Evolutionary conservation across 495 filamentous ascomycete species (phyloP).

Genomic region (Xylaria acuta): DNA sequence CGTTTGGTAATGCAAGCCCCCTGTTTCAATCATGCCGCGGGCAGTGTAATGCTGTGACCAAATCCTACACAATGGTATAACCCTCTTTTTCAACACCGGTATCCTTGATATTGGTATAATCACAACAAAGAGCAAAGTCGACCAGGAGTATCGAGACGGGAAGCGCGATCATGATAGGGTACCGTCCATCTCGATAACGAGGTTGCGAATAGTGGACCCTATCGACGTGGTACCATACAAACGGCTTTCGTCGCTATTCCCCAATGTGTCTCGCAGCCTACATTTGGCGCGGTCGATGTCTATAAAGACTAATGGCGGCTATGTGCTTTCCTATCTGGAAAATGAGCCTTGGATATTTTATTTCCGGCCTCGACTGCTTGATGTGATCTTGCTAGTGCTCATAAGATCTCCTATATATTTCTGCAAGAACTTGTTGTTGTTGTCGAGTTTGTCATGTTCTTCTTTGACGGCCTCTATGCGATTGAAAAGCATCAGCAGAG

Average conservation of each 20-base stretch:
- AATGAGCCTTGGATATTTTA: constrained; percentile 31
- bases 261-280: constrained; percentile 1
- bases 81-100: constrained; percentile 30
- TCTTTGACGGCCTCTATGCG: constrained; percentile 92
- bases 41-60: constrained; percentile 26
- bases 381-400: constrained; percentile 80
- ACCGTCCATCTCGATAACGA: neutral
- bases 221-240: neutral
- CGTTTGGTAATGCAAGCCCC: constrained; percentile 28
- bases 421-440: constrained; percentile 92
- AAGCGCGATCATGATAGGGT: constrained; percentile 6
- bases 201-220: constrained; percentile 1
- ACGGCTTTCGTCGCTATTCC: neutral
- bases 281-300: constrained; percentile 2
- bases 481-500: constrained; percentile 84
- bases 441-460: constrained; percentile 94
- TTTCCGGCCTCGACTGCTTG: constrained; percentile 58
- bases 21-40: constrained; percentile 25
- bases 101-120: constrained; percentile 29
- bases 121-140: constrained; percentile 26
- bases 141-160: constrained; percentile 2
- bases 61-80: constrained; percentile 29
- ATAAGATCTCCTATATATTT: constrained; percentile 86
- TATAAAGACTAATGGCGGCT: constrained; percentile 4
- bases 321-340: constrained; percentile 7